Evolutionary conservation across 306 rosid species (phyloP), one percentile per base, ranked within the genome.

Genomic region (Glycine latifolia): DNA sequence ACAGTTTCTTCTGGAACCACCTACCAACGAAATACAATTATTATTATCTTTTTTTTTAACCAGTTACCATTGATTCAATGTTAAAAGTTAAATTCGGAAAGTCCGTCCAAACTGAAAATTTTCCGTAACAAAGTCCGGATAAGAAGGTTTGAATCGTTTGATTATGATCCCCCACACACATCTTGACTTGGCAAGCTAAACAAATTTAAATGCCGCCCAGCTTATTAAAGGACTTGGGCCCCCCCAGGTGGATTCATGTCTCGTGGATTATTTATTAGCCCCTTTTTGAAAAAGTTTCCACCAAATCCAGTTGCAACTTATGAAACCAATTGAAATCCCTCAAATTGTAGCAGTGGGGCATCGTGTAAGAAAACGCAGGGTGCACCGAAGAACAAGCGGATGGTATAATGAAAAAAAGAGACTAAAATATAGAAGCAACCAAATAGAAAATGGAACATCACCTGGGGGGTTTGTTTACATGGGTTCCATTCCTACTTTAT

Each of bases 391-490:
- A 15, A 41, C 71, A 66, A 77, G 2, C 6, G 20, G 72, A 52
- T 56, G 79, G 59, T 20, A 17, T 35, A 35, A 35, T 3, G 81
- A 78, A 48, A 31, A 55, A 20, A 20, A 20, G 20, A 20, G 20
- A 20, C 20, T 20, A 20, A 20, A 73, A 53, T 5, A 73, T 47
- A 83, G 85, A 72, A 67, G 75, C 74, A 78, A 37, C 88, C 76
- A 65, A 87, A 84, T 85, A 89, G 87, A 67, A 74, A 82, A 46
- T 50, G 83, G 69, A 67, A 65, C 76, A 58, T 54, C 59, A 62
- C 47, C 60, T 44, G 44, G 55, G 12, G 71, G 2, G 67, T 1
- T 26, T 26, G 8, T 61, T 61, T 76, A 65, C 69, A 80, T 80
- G 85, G 79, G 85, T 79, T 84, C 59, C 67, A 35, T 72, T 78